A percentile compares a stretch with the other conserved stretches of the same genome.
Conservation (phyloP, 768 basidiomycete genomes). For the Lentinula aciculospora region DNA sequence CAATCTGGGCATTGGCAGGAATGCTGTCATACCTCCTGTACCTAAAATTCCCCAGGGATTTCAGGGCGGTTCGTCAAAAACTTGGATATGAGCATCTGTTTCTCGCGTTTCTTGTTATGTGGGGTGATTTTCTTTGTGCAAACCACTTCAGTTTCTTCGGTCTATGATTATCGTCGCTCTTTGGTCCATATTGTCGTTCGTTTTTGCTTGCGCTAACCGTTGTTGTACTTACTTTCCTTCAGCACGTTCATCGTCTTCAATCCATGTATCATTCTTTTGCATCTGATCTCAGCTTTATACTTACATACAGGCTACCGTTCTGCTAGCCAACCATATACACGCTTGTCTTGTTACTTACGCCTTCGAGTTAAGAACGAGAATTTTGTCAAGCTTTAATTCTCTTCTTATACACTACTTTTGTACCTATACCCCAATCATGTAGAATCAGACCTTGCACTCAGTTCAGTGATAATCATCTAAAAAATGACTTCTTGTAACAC, state of each 20-base stretch:
- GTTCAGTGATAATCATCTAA: too few species aligned
- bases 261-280: background rate
- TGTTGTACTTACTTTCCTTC: background rate
- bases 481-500: too few species aligned
- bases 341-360: background rate
- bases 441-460: background rate
- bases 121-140: background rate
- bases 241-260: background rate
- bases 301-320: background rate
- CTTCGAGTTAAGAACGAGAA: background rate
- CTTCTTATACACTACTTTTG: background rate
- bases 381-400: background rate
- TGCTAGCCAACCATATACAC: background rate
- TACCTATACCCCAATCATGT: background rate
- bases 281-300: background rate
- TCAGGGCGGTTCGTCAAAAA: background rate
- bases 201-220: background rate
- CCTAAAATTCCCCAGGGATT: constrained; percentile 29
- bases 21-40: constrained; percentile 32
- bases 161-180: background rate
- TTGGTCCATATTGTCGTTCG: background rate
- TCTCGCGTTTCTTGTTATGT: background rate
- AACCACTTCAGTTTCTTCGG: background rate
- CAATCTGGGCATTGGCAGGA: constrained; percentile 14
- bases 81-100: background rate